Evolutionary conservation across 805 yeast species (phyloP).

Genomic region (Saccharomycopsis sp.): DNA sequence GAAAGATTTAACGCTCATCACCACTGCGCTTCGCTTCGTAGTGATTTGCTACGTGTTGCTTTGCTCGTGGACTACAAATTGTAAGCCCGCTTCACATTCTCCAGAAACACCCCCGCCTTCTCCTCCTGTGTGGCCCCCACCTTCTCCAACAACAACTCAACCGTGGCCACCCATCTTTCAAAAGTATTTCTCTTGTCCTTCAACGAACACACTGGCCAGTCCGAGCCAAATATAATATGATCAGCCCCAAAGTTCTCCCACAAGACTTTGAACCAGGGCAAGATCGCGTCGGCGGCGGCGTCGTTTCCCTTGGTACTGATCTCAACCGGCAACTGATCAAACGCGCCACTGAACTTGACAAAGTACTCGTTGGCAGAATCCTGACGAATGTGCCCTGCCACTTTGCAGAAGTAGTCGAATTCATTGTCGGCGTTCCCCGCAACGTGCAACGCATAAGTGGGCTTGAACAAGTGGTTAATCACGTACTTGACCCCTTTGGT

Average conservation of each 20-base stretch:
- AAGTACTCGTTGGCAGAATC: slow-evolving; percentile 23
- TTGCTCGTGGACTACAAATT: slow-evolving; percentile 18
- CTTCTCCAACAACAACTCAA: slow-evolving; percentile 22
- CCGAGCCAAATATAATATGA: slow-evolving; percentile 34
- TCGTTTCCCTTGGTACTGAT: slow-evolving; percentile 17
- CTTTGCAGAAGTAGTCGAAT: slow-evolving; percentile 18
- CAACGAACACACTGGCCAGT: slow-evolving; percentile 37
- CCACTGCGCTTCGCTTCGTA: no score
- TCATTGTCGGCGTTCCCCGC: neutral
- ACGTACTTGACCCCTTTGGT: slow-evolving; percentile 28
- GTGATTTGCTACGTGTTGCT: no score
- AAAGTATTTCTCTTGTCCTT: slow-evolving; percentile 19
- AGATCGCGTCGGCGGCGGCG: slow-evolving; percentile 21
- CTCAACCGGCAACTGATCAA: slow-evolving; percentile 30
- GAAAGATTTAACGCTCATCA: no score
- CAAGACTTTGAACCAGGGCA: slow-evolving; percentile 30
- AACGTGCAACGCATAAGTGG: slow-evolving; percentile 27
- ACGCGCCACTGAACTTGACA: slow-evolving; percentile 36
- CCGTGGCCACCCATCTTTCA: slow-evolving; percentile 25
- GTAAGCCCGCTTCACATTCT: slow-evolving; percentile 24
- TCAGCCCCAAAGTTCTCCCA: slow-evolving; percentile 28
- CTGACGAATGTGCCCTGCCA: slow-evolving; percentile 24
- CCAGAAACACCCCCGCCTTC: slow-evolving; percentile 21
- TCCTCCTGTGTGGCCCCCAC: slow-evolving; percentile 17
- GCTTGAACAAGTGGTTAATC: slow-evolving; percentile 37